Percentiles rank a stretch among this genome's conserved stretches.
Evolutionary conservation across 2,329 filamentous ascomycete genomes (phyloP).

Genomic region (Aureobasidium sp.): DNA sequence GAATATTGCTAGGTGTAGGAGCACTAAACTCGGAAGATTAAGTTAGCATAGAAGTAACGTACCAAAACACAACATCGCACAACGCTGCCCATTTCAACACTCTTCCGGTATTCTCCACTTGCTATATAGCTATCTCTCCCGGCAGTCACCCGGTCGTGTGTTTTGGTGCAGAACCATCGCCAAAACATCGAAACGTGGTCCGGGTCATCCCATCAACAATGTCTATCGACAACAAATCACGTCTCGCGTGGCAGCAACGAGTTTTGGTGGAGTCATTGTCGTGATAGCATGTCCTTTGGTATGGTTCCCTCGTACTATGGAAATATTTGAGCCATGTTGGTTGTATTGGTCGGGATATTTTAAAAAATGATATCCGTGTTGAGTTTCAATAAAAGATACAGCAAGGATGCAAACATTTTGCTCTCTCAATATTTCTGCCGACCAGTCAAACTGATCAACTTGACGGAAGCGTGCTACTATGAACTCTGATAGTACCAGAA

Average conservation of each 20-base stretch:
- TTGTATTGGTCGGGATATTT: neutral
- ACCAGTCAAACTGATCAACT: too few relatives aligned
- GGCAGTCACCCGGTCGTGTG: too few relatives aligned
- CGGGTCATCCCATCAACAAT: neutral
- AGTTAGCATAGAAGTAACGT: neutral
- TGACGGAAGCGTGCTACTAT: too few relatives aligned
- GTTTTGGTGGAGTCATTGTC: too few relatives aligned
- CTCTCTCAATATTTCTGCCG: too few relatives aligned
- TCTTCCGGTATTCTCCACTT: too few relatives aligned
- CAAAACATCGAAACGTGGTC: neutral
- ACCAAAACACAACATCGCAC: neutral
- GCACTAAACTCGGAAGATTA: neutral
- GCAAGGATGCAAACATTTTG: too few relatives aligned
- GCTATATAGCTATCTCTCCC: too few relatives aligned
- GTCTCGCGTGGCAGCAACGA: neutral
- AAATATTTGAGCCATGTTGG: neutral
- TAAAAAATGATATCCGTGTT: neutral
- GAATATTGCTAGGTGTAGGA: neutral
- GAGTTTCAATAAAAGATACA: neutral
- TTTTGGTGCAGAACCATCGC: neutral
- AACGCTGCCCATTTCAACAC: neutral
- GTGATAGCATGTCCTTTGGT: neutral
- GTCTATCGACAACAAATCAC: too few relatives aligned
- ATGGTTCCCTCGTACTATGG: neutral
- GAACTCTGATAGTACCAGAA: too few relatives aligned